Evolutionary conservation across 2,329 filamentous ascomycete genomes (phyloP).

Genomic region (Fusarium chlamydosporum): DNA sequence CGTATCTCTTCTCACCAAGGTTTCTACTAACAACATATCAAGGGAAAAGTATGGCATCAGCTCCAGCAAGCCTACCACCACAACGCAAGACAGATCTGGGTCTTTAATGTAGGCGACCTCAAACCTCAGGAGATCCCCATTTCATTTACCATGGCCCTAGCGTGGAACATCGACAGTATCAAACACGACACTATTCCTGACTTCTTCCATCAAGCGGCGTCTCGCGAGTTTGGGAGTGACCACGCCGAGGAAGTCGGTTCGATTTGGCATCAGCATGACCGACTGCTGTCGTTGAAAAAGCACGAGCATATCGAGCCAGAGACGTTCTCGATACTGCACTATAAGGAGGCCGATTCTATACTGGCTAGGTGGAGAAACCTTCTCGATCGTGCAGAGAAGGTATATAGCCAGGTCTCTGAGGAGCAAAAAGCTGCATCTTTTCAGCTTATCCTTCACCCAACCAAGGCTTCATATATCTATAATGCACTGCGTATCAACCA

Average conservation of each 20-base stretch:
- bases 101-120: slow-evolving; percentile 74
- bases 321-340: slow-evolving; percentile 70
- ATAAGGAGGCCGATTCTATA: slow-evolving; percentile 68
- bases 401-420: slow-evolving; percentile 59
- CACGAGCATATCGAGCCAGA: slow-evolving; percentile 70
- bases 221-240: slow-evolving; percentile 63
- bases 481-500: slow-evolving; percentile 60
- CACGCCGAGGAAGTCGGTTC: slow-evolving; percentile 61
- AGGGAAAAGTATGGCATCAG: slow-evolving; percentile 63
- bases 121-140: slow-evolving; percentile 71
- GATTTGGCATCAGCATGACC: slow-evolving; percentile 66
- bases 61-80: slow-evolving; percentile 67
- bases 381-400: slow-evolving; percentile 57
- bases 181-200: slow-evolving; percentile 56
- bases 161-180: slow-evolving; percentile 67
- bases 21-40: fast-evolving
- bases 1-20: fast-evolving
- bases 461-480: slow-evolving; percentile 67
- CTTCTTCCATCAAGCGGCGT: slow-evolving; percentile 64
- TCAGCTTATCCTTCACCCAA: slow-evolving; percentile 71
- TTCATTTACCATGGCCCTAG: slow-evolving; percentile 68
- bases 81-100: slow-evolving; percentile 68
- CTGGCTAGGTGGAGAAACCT: slow-evolving; percentile 64
- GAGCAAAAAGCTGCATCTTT: slow-evolving; percentile 66
- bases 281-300: slow-evolving; percentile 63